Percentiles rank a stretch among this genome's conserved stretches.
phyloP scores from a whole-genome alignment of 805 yeast species.

The Wickerhamomyces ciferrii region DNA sequence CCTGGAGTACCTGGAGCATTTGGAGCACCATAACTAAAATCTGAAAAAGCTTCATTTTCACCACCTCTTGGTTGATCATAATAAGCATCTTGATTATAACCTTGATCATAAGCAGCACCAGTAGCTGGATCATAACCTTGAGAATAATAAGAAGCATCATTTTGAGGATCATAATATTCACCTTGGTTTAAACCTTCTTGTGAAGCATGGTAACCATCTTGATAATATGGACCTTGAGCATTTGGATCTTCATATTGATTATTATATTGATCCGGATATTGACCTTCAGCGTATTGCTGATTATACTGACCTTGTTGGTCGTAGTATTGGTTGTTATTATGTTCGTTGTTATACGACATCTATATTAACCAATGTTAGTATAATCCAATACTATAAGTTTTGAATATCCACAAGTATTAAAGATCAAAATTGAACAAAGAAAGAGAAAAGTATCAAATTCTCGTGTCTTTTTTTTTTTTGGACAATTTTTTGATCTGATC shows the following conservation, averaged over 20 bases:
- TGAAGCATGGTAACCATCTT: conserved; percentile 27
- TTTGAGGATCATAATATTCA: conserved; percentile 24
- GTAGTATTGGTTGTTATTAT: conserved; percentile 18
- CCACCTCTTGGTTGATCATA: conserved; percentile 48
- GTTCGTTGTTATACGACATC: conserved; percentile 1
- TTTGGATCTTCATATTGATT: conserved; percentile 37
- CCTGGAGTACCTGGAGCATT: conserved; percentile 61
- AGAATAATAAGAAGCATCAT: conserved; percentile 28
- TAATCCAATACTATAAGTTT: not conserved
- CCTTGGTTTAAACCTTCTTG: conserved; percentile 24
- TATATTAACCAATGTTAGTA: not conserved
- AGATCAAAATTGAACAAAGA: not conserved
- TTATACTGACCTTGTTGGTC: conserved; percentile 26
- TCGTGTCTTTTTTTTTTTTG: not conserved
- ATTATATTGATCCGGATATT: conserved; percentile 28
- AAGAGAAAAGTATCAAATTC: not conserved
- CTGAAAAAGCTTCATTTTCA: conserved; percentile 57
- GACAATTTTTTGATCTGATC: not conserved
- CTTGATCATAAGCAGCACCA: conserved; percentile 13
- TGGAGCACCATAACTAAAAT: conserved; percentile 54
- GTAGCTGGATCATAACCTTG: conserved; percentile 48
- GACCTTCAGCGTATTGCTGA: conserved; percentile 24
- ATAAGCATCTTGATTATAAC: conserved; percentile 37
- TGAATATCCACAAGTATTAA: not conserved
- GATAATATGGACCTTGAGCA: conserved; percentile 36